These are phyloP conservation scores for Sophora flavescens DNA, from an alignment of 306 rosid genomes.

Conservation along the genomic window DNA sequence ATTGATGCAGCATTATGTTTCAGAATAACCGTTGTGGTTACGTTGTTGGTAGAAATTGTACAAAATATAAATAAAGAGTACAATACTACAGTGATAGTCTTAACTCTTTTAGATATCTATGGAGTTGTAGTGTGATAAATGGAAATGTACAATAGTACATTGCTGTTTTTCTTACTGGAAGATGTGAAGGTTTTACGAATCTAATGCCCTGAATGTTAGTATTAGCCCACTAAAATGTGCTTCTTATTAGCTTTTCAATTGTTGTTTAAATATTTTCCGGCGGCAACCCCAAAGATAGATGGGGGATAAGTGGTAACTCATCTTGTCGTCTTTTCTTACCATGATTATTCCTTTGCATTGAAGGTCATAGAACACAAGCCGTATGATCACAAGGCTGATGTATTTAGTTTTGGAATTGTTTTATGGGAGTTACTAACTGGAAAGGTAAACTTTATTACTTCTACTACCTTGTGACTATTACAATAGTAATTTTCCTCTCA, in stretches of 20 bases:
- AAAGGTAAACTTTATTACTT: constrained; percentile 66
- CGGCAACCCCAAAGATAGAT: constrained; percentile 33
- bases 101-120: constrained; percentile 17
- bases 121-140: constrained; percentile 19
- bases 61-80: neutral
- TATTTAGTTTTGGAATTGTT: constrained; percentile 94
- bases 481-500: neutral
- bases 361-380: constrained; percentile 98
- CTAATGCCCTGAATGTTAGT: neutral
- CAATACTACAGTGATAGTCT: constrained; percentile 2
- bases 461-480: constrained; percentile 6
- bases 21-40: constrained; percentile 12
- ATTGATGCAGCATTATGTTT: constrained; percentile 20
- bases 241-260: constrained; percentile 7
- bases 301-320: constrained; percentile 44
- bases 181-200: constrained; percentile 28
- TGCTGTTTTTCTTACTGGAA: constrained; percentile 5
- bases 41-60: constrained; percentile 15
- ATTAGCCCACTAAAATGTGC: constrained; percentile 21
- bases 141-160: constrained; percentile 3
- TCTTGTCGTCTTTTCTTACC: constrained; percentile 61
- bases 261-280: constrained; percentile 10
- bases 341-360: constrained; percentile 71
- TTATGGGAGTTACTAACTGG: constrained; percentile 95
- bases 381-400: constrained; percentile 98